Evolutionary conservation across 305 asterid species (phyloP).

Genomic region (Fraxinus dipetala): DNA sequence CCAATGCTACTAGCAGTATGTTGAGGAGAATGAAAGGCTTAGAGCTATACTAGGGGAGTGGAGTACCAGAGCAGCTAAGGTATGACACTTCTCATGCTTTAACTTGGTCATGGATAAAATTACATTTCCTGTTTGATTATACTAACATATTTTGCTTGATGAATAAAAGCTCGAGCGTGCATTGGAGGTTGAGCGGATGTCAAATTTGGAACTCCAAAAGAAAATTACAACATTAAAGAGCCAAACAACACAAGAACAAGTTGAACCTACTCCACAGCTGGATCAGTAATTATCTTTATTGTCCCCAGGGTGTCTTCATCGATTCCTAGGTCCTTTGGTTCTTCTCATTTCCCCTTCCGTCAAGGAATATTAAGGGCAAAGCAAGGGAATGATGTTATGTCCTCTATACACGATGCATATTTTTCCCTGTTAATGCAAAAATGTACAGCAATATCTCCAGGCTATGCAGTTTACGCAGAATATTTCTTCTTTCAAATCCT

Average conservation of each 20-base stretch:
- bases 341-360: constrained; percentile 2
- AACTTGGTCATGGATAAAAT: background rate
- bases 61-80: constrained; percentile 98
- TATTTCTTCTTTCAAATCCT: background rate
- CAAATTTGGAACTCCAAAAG: constrained; percentile 84
- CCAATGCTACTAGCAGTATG: constrained; percentile 55
- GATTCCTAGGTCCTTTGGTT: constrained; percentile 19
- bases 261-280: constrained; percentile 37
- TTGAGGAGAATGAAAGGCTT: constrained; percentile 93
- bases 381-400: background rate
- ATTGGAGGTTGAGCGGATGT: constrained; percentile 67
- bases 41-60: constrained; percentile 95
- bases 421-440: background rate
- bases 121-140: background rate
- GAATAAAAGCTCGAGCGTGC: constrained; percentile 84
- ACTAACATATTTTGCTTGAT: constrained; percentile 25
- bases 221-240: constrained; percentile 44
- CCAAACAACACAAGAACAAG: constrained; percentile 37
- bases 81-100: constrained; percentile 19
- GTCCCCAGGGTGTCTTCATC: constrained; percentile 12
- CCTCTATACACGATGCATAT: background rate
- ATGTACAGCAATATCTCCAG: background rate
- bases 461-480: background rate
- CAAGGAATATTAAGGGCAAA: constrained; percentile 2
- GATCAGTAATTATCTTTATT: constrained; percentile 12